Percentiles rank a stretch among this genome's conserved stretches.
Conservation (phyloP, 768 basidiomycete genomes). For the Hygrocybe punicea region DNA sequence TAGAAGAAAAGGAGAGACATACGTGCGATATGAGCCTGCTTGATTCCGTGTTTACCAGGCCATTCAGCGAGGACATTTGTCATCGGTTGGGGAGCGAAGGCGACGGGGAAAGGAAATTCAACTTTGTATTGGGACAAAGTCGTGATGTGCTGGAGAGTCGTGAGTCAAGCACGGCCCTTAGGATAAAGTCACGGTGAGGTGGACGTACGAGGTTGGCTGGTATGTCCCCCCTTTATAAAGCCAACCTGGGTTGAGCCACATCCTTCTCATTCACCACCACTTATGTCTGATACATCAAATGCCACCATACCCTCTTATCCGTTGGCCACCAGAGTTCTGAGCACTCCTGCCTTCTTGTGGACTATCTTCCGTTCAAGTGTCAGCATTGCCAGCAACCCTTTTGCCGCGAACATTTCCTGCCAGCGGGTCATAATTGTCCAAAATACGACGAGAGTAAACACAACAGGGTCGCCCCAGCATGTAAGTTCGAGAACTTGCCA, state of each 20-base stretch:
- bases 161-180: too few relatives aligned
- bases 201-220: too few relatives aligned
- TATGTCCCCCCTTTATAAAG: not conserved
- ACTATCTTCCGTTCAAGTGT: conserved; percentile 86
- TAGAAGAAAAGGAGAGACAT: conserved; percentile 13
- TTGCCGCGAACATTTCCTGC: conserved; percentile 79
- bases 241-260: conserved; percentile 8
- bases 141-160: conserved; percentile 69
- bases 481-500: conserved; percentile 38
- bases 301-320: conserved; percentile 49
- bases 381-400: conserved; percentile 69
- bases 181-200: too few relatives aligned
- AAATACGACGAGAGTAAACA: conserved; percentile 68
- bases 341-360: conserved; percentile 63
- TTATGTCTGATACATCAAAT: conserved; percentile 11
- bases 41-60: conserved; percentile 72
- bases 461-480: conserved; percentile 74
- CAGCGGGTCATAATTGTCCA: conserved; percentile 60
- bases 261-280: conserved; percentile 18
- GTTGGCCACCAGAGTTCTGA: conserved; percentile 73
- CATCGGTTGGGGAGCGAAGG: conserved; percentile 94
- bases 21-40: conserved; percentile 88
- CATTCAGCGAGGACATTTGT: conserved; percentile 93
- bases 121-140: conserved; percentile 94
- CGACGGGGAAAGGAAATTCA: conserved; percentile 84